These are phyloP conservation scores for Endogone sp. DNA, from an alignment of 192 early-diverging fungal genomes.

Conservation along the genomic window DNA sequence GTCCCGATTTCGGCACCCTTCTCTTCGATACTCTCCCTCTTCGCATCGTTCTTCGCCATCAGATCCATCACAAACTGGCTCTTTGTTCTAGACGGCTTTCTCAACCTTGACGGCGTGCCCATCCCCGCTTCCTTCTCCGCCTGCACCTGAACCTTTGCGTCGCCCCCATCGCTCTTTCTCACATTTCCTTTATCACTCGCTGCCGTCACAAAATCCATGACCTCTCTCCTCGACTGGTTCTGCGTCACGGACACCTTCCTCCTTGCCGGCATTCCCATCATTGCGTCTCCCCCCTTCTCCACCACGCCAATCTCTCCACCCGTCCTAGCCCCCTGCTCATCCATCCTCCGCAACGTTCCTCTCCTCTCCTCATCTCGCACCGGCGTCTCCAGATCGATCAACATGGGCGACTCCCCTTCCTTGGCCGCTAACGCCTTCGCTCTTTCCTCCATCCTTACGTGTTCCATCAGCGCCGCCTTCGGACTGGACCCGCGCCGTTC, in stretches of 20 bases:
- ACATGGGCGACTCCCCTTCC: not conserved
- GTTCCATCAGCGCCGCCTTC: not conserved
- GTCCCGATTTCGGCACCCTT: no score
- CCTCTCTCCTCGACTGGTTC: not conserved
- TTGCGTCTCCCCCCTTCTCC: no score
- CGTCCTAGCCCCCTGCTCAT: not conserved
- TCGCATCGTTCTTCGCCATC: not conserved
- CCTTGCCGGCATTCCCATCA: not conserved
- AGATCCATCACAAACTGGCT: not conserved
- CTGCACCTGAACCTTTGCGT: not conserved
- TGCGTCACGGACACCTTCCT: not conserved
- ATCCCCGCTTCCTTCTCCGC: not conserved
- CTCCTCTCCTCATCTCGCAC: not conserved
- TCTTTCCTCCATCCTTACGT: not conserved
- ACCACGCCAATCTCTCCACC: not conserved
- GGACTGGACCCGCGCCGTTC: no score
- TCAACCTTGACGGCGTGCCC: not conserved
- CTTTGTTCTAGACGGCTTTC: not conserved
- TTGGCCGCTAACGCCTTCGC: not conserved
- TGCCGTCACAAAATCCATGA: no score
- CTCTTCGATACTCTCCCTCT: no score
- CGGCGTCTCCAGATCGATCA: not conserved
- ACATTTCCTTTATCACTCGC: no score
- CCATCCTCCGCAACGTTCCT: not conserved
- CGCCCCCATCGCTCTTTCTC: no score